phyloP scores from a whole-genome alignment of 2,329 filamentous ascomycete genomes.

The Paracamarosporium sp. region DNA sequence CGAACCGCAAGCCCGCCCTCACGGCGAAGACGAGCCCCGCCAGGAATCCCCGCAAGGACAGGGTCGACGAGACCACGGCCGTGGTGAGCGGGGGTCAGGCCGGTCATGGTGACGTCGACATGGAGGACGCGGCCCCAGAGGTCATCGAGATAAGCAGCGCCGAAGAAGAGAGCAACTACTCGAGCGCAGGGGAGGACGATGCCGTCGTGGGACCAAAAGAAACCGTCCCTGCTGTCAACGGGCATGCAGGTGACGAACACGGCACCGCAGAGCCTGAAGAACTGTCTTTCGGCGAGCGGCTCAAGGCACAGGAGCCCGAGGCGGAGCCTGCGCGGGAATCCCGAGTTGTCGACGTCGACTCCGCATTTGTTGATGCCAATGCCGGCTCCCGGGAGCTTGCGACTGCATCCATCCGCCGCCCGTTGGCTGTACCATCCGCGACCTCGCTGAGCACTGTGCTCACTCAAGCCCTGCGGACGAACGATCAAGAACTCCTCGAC shows the following conservation, averaged over 20 bases:
- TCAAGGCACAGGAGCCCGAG: slow-evolving; percentile 72
- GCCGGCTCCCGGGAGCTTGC: slow-evolving; percentile 54
- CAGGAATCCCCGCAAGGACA: slow-evolving; percentile 57
- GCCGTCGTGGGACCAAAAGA: slow-evolving; percentile 22
- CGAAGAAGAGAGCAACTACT: slow-evolving; percentile 47
- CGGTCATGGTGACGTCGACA: slow-evolving; percentile 51
- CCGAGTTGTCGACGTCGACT: slow-evolving; percentile 74
- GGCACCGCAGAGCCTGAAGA: slow-evolving; percentile 53
- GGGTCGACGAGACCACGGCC: slow-evolving; percentile 64
- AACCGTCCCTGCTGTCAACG: slow-evolving; percentile 33
- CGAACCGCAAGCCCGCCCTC: slow-evolving; percentile 42
- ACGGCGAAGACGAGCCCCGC: slow-evolving; percentile 61
- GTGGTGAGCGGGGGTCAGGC: slow-evolving; percentile 59
- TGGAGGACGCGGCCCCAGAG: slow-evolving; percentile 40
- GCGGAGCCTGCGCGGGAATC: slow-evolving; percentile 28
- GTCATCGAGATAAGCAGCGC: slow-evolving; percentile 58
- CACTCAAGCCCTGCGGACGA: slow-evolving; percentile 88
- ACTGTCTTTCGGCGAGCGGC: slow-evolving; percentile 86
- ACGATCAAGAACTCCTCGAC: slow-evolving; percentile 88
- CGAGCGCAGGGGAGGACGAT: slow-evolving; percentile 38
- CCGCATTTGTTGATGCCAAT: slow-evolving; percentile 55
- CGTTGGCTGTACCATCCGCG: slow-evolving; percentile 69
- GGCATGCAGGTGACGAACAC: slow-evolving; percentile 40
- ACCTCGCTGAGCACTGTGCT: slow-evolving; percentile 92
- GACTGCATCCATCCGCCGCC: slow-evolving; percentile 51